Base-by-base conservation (phyloP, 208 protist species). In the Jaenimonas drosophilae region DNA sequence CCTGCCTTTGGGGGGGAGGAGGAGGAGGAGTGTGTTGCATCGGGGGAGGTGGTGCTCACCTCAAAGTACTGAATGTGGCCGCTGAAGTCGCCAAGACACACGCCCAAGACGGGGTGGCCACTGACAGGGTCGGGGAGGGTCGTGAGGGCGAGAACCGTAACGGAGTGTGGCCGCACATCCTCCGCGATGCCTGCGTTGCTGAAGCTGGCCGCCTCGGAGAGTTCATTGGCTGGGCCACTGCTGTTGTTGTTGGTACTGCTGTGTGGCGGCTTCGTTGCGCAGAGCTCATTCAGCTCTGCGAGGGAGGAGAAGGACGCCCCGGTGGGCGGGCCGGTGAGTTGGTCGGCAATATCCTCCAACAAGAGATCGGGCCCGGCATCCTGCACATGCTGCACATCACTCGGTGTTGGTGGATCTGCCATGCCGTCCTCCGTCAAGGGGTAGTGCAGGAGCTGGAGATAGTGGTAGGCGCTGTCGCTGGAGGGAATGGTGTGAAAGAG, bases 41-140 rank as follows among this genome's bases (percentile, higher is more conserved):
- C n/a, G n/a, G n/a, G n/a, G n/a, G n/a, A n/a, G 33, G 55, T 52
- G 0, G 68, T 59, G 39, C 61, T 73, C 38, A 89, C 56, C 59
- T 92, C 79, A 32, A 77, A 78, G 46, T 92, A 92, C 59, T 82
- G 70, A 1, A 92, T 69, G 39, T 80, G 66, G 20, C 84, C 79
- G 52, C 63, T 89, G 53, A 61, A 76, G 48, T 92, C 84, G n/a
- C 84, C 84, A 1, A 92, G 31, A 51, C 72, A 83, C 24, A 92
- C 24, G 3, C 73, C 67, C 19, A 92, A 44, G 31, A 81, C 65
- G 21, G 84, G 73, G 4, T 56, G 54, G 0, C 74, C 79, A 43
- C 73, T 78, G 28, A 80, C 60, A n/a, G 76, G 73, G 52, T 88
- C 79, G 17, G 76, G 64, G 38, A 92, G 39, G 20, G 77, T 80